A percentile compares a stretch with the other conserved stretches of the same genome.
Evolutionary conservation across 75 land plant species (phyloP).

Genomic region (Cunninghamia lanceolata): DNA sequence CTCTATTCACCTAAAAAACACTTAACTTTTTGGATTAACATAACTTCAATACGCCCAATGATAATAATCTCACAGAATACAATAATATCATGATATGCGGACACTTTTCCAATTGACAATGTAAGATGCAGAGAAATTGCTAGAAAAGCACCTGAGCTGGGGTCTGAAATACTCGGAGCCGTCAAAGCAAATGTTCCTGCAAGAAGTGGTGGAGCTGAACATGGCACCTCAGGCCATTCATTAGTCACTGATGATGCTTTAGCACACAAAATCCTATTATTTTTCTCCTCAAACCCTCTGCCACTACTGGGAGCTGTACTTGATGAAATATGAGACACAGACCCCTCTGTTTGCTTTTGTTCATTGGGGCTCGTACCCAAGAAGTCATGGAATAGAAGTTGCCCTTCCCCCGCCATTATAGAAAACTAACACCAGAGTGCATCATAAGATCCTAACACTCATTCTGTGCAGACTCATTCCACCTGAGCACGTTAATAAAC

Average conservation of each 20-base stretch:
- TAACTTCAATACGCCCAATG: not conserved
- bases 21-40: not conserved
- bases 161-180: conserved; percentile 3
- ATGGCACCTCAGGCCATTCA: not conserved
- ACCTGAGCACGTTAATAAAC: conserved; percentile 1
- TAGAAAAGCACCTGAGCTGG: not conserved
- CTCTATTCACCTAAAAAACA: not conserved
- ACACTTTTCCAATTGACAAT: not conserved
- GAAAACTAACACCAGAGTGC: conserved; percentile 2
- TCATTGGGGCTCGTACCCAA: conserved; percentile 5
- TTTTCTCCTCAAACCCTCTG: not conserved
- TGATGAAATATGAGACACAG: not conserved
- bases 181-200: not conserved
- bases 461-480: not conserved
- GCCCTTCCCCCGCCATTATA: conserved; percentile 7
- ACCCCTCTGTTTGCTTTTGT: not conserved
- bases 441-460: not conserved
- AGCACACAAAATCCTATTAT: not conserved
- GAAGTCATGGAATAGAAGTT: conserved; percentile 8
- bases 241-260: not conserved
- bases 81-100: not conserved
- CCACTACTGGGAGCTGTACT: conserved; percentile 5
- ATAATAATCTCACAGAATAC: not conserved
- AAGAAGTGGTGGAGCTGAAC: not conserved
- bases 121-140: not conserved